Conservation (phyloP, 257 asterid species). For the Solanum pennellii region DNA sequence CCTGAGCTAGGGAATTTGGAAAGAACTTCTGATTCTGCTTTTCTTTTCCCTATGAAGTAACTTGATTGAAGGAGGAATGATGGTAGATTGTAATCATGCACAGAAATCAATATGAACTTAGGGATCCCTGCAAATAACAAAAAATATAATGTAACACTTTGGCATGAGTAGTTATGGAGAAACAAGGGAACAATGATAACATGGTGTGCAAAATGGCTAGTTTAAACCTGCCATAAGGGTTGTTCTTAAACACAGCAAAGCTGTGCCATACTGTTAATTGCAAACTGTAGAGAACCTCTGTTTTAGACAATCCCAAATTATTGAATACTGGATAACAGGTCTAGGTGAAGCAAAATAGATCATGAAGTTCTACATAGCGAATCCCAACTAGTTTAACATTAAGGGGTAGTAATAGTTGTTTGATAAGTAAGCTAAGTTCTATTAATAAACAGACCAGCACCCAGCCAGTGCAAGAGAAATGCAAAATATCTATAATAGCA, state of each 20-base stretch:
- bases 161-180: not conserved
- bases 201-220: not conserved
- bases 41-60: constrained; percentile 91
- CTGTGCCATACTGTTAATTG: not conserved
- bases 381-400: not conserved
- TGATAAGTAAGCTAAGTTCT: not conserved
- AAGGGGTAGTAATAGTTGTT: not conserved
- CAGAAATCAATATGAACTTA: constrained; percentile 87
- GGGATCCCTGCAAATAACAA: constrained; percentile 53
- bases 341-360: not conserved
- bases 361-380: not conserved
- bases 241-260: not conserved
- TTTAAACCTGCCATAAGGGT: not conserved
- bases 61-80: constrained; percentile 64
- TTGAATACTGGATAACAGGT: not conserved
- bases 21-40: constrained; percentile 94
- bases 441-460: not conserved
- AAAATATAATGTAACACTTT: not conserved
- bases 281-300: not conserved
- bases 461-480: not conserved
- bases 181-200: not conserved
- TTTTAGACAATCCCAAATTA: not conserved
- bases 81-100: constrained; percentile 93
- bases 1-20: constrained; percentile 84
- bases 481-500: not conserved